These are phyloP conservation scores for Citrus australasica DNA, from an alignment of 345 rosid genomes.

Conservation along the genomic window DNA sequence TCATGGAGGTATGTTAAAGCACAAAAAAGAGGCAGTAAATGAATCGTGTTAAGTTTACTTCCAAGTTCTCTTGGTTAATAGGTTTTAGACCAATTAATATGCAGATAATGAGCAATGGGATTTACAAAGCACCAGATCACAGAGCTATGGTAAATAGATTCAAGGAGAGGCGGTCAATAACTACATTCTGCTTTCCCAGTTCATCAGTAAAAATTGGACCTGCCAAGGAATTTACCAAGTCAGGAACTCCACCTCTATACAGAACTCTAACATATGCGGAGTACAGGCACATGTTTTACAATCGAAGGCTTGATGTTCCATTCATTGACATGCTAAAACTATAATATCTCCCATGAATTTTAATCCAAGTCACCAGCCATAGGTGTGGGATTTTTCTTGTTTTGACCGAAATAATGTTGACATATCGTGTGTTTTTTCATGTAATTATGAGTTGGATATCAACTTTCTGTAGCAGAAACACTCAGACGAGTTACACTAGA, in stretches of 20 bases:
- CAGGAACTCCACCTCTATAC: conserved; percentile 24
- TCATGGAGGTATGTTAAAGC: conserved; percentile 30
- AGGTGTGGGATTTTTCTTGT: background rate
- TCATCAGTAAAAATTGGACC: conserved; percentile 29
- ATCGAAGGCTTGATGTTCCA: conserved; percentile 14
- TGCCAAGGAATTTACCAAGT: conserved; percentile 21
- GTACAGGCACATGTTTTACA: conserved; percentile 20
- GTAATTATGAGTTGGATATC: too few species aligned
- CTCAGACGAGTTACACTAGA: too few species aligned
- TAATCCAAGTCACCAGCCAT: background rate
- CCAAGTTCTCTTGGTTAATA: background rate
- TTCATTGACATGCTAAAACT: conserved; percentile 16
- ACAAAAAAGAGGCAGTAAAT: background rate
- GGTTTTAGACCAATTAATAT: background rate
- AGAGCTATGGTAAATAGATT: conserved; percentile 37
- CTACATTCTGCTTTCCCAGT: conserved; percentile 33
- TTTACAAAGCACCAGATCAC: conserved; percentile 42
- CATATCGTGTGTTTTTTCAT: too few species aligned
- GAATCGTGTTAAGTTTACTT: background rate
- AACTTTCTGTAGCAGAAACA: too few species aligned
- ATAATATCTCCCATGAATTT: background rate
- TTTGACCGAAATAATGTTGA: background rate
- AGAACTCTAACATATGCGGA: conserved; percentile 22
- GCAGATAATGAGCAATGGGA: conserved; percentile 37
- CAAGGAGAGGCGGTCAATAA: conserved; percentile 33